phyloP scores from a whole-genome alignment of 2,329 filamentous ascomycete genomes.

The Ceratocystis huliohia region DNA sequence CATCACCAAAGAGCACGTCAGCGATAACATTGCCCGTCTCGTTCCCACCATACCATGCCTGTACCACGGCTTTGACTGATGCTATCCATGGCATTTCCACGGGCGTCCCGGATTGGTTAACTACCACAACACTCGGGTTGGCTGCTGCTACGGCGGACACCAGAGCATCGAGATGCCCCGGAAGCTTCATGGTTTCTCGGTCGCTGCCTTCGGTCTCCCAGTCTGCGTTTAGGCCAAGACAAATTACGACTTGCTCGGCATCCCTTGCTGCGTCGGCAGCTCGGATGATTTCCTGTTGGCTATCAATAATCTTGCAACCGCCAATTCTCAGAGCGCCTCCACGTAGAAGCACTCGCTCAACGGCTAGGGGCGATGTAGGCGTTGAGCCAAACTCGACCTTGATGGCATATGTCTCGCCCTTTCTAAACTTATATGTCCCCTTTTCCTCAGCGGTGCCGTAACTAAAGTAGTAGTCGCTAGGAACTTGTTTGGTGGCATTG shows the following conservation, averaged over 20 bases:
- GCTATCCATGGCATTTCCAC: conserved; percentile 57
- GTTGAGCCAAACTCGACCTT: conserved; percentile 48
- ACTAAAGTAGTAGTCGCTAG: conserved; percentile 53
- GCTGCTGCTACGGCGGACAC: conserved; percentile 52
- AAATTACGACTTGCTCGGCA: conserved; percentile 65
- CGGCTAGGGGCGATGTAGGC: conserved; percentile 42
- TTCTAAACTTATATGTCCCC: conserved; percentile 43
- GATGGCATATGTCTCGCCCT: conserved; percentile 46
- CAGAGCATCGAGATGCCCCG: conserved; percentile 57
- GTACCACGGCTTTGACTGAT: conserved; percentile 42
- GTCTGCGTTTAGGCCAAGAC: conserved; percentile 64
- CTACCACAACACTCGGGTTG: conserved; percentile 58
- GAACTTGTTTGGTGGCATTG: conserved; percentile 50
- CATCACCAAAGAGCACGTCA: conserved; percentile 61
- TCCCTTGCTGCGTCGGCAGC: conserved; percentile 55
- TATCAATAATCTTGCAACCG: conserved; percentile 44
- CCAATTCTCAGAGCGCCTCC: conserved; percentile 51
- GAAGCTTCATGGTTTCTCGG: conserved; percentile 65
- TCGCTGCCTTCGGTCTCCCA: conserved; percentile 74
- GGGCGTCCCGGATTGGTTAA: conserved; percentile 67
- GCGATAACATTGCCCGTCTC: conserved; percentile 72
- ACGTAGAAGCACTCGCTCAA: conserved; percentile 40
- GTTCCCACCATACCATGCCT: conserved; percentile 81
- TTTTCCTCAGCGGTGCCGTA: conserved; percentile 51
- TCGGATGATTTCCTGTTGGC: conserved; percentile 47